phyloP scores from a whole-genome alignment of 2,329 filamentous ascomycete species.

The Alternaria sp. region DNA sequence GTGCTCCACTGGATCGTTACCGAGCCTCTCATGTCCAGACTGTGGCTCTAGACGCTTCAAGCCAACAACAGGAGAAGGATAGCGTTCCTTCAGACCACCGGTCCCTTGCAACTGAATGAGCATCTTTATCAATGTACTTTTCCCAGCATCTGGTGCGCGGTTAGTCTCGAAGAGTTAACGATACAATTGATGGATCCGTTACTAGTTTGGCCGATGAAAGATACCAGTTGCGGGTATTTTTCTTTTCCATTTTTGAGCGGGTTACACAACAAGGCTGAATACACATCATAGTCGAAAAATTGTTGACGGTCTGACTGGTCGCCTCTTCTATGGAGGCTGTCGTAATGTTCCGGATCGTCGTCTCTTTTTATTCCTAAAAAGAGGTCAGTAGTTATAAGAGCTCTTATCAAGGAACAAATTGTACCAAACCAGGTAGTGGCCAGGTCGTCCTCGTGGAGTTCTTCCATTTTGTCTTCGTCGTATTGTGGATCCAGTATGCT shows the following conservation, averaged over 20 bases:
- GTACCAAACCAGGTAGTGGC: constrained; percentile 31
- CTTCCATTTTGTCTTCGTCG: background rate
- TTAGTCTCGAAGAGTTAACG: background rate
- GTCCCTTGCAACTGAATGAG: constrained; percentile 45
- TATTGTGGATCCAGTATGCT: constrained; percentile 12
- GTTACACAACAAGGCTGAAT: constrained; percentile 17
- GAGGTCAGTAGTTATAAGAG: background rate
- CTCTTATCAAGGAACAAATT: background rate
- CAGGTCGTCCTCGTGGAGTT: constrained; percentile 23
- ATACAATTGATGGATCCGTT: constrained; percentile 8
- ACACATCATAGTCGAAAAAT: constrained; percentile 5
- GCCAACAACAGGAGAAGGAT: constrained; percentile 27
- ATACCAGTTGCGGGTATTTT: constrained; percentile 44
- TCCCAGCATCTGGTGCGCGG: constrained; percentile 48
- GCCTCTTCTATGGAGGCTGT: background rate
- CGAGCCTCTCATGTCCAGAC: background rate
- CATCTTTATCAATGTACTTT: constrained; percentile 59
- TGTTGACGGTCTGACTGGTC: background rate
- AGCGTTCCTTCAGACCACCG: constrained; percentile 29
- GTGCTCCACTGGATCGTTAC: background rate
- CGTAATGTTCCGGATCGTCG: background rate
- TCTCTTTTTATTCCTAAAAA: background rate
- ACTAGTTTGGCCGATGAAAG: constrained; percentile 51
- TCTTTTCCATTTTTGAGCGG: constrained; percentile 5
- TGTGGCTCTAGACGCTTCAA: background rate